Evolutionary conservation across 2,329 filamentous ascomycete genomes (phyloP).

Genomic region (Dactylella cylindrospora): DNA sequence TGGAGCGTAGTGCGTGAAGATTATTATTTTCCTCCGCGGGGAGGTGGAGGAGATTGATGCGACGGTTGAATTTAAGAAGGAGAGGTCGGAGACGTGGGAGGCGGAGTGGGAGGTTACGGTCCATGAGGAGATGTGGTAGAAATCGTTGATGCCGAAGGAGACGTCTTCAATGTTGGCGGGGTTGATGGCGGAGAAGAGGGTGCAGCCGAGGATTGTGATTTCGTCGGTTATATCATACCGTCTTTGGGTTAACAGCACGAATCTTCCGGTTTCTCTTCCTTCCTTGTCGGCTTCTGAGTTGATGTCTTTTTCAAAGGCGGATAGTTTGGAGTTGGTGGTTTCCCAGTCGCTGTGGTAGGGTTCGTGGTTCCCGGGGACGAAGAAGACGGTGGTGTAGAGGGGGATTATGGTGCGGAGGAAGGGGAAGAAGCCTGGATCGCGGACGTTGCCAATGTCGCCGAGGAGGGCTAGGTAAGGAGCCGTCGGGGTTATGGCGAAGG

Average conservation of each 20-base stretch:
- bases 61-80: constrained; percentile 48
- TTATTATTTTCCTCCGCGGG: constrained; percentile 24
- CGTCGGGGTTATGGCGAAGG: constrained; percentile 56
- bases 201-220: constrained; percentile 56
- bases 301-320: constrained; percentile 20
- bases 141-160: constrained; percentile 58
- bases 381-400: constrained; percentile 58
- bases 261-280: constrained; percentile 48
- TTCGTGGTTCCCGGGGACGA: constrained; percentile 63
- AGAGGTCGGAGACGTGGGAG: constrained; percentile 46
- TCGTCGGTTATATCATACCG: constrained; percentile 52
- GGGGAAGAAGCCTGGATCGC: constrained; percentile 54
- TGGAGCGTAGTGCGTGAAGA: constrained; percentile 49
- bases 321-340: constrained; percentile 43
- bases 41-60: constrained; percentile 20
- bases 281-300: constrained; percentile 44
- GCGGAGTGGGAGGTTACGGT: constrained; percentile 46
- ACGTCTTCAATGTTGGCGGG: constrained; percentile 52
- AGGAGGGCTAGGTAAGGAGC: constrained; percentile 60
- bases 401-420: constrained; percentile 58
- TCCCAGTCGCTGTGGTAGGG: constrained; percentile 52
- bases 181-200: constrained; percentile 58
- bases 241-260: constrained; percentile 54
- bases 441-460: constrained; percentile 60
- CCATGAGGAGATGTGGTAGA: constrained; percentile 54